A percentile compares a stretch with the other conserved stretches of the same genome.
These are phyloP conservation scores for Sporobolus alterniflorus DNA, from an alignment of 202 grass and related monocot species.

Conservation along the genomic window DNA sequence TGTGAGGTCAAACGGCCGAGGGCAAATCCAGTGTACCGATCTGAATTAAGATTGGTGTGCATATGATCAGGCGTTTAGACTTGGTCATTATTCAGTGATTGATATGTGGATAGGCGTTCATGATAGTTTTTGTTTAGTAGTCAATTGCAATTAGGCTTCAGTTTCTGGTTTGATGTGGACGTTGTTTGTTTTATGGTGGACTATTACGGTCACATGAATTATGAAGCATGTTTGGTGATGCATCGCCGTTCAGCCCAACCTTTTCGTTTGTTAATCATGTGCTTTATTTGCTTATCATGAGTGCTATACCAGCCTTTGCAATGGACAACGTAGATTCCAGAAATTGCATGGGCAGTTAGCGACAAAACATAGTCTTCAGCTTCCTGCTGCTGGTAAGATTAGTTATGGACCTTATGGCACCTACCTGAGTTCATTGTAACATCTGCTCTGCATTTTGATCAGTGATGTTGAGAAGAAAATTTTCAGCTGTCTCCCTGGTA, in stretches of 20 bases:
- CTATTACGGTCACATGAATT: constrained; percentile 35
- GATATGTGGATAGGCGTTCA: constrained; percentile 20
- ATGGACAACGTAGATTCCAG: not conserved
- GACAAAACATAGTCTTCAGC: not conserved
- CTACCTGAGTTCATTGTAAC: not conserved
- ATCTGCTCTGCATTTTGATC: not conserved
- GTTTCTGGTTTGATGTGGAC: constrained; percentile 49
- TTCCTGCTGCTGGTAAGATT: not conserved
- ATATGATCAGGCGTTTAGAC: not conserved
- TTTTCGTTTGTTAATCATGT: constrained; percentile 42
- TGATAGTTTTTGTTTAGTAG: constrained; percentile 34
- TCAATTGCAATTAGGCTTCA: constrained; percentile 29
- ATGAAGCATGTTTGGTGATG: constrained; percentile 51
- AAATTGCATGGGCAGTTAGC: constrained; percentile 14
- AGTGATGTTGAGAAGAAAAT: not conserved
- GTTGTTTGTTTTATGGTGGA: constrained; percentile 36
- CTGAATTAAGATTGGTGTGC: not conserved
- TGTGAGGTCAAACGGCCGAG: not conserved
- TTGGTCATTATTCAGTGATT: constrained; percentile 31
- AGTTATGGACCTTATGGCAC: not conserved
- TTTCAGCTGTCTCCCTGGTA: not conserved
- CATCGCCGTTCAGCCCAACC: constrained; percentile 39
- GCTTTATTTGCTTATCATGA: constrained; percentile 40
- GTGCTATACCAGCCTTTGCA: not conserved
- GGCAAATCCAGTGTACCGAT: constrained; percentile 10